These are phyloP conservation scores for Euphorbia tirucalli DNA, from an alignment of 345 rosid genomes.

Conservation along the genomic window DNA sequence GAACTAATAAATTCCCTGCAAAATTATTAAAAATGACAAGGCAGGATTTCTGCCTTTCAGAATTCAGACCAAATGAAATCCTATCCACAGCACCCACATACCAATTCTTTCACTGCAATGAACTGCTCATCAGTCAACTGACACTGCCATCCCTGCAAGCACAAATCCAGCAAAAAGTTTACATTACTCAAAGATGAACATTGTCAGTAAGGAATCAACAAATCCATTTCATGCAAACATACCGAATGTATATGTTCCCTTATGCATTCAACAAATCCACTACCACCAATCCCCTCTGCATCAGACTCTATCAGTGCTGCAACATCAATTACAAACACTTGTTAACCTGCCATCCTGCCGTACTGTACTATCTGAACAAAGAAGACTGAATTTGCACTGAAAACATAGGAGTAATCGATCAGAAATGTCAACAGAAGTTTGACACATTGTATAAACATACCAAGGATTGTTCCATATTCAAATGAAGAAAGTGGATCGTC, in stretches of 20 bases:
- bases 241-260: constrained; percentile 94
- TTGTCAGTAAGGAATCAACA: constrained; percentile 16
- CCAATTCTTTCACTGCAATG: constrained; percentile 98
- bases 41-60: background rate
- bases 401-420: constrained; percentile 11
- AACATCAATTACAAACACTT: constrained; percentile 26
- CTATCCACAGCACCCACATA: constrained; percentile 30
- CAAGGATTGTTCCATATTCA: constrained; percentile 95
- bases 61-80: constrained; percentile 1
- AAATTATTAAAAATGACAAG: background rate
- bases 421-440: constrained; percentile 12
- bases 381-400: constrained; percentile 18
- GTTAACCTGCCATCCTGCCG: constrained; percentile 15
- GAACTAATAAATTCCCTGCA: background rate
- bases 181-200: constrained; percentile 13
- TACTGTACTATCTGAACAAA: background rate
- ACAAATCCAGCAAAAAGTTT: constrained; percentile 37
- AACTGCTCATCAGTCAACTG: constrained; percentile 89
- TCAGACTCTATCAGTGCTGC: constrained; percentile 99
- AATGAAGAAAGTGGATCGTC: constrained; percentile 99
- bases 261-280: constrained; percentile 97
- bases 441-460: constrained; percentile 39
- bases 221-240: constrained; percentile 30
- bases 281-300: constrained; percentile 99
- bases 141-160: constrained; percentile 85